Percentiles rank a stretch among this genome's conserved stretches.
These are phyloP conservation scores for Diaporthe citri DNA, from an alignment of 2,329 filamentous ascomycete genomes.

Conservation along the genomic window DNA sequence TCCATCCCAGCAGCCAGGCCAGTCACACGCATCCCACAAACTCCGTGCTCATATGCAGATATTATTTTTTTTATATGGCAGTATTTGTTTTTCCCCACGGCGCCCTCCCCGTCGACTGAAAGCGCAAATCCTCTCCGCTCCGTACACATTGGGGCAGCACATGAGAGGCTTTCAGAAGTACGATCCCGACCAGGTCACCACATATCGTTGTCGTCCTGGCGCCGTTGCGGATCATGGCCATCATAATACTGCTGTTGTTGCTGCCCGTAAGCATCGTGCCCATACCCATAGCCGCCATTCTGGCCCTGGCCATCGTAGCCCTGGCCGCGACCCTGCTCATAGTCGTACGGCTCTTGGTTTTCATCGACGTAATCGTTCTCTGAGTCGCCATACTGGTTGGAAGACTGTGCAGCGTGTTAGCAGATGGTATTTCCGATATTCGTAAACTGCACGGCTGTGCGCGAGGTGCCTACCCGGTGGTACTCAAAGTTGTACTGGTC, in stretches of 20 bases:
- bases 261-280: conserved; percentile 49
- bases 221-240: conserved; percentile 39
- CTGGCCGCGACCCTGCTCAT: conserved; percentile 47
- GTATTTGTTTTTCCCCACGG: background rate
- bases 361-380: conserved; percentile 51
- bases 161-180: background rate
- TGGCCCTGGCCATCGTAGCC: conserved; percentile 36
- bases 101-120: background rate
- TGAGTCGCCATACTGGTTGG: conserved; percentile 49
- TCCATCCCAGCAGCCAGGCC: conserved; percentile 37
- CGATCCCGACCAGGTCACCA: conserved; percentile 42
- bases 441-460: background rate
- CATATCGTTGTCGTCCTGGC: conserved; percentile 44
- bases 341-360: conserved; percentile 50
- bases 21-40: conserved; percentile 34
- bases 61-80: conserved; percentile 38
- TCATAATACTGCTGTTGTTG: conserved; percentile 45
- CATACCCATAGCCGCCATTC: conserved; percentile 45
- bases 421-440: background rate
- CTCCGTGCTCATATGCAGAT: conserved; percentile 41
- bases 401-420: conserved; percentile 43
- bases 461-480: conserved; percentile 48
- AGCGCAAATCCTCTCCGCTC: background rate
- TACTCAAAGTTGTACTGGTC: conserved; percentile 53
- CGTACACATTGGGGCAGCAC: background rate